A percentile compares a stretch with the other conserved stretches of the same genome.
Conservation (phyloP, 306 rosid genomes). For the Gastrolobium villosum region DNA sequence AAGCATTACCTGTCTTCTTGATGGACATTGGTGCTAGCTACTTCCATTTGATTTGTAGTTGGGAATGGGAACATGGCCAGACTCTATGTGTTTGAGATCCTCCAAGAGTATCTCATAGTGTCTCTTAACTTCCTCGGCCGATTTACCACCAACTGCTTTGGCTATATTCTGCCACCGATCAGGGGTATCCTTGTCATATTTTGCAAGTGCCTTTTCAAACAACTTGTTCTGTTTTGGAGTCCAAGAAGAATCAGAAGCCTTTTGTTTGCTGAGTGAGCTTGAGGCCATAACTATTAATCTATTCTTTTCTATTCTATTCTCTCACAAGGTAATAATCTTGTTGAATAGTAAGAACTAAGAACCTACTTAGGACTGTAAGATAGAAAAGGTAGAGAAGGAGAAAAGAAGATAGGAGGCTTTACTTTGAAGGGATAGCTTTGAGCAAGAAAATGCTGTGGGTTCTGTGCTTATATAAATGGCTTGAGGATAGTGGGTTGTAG, state of each 20-base stretch:
- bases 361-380: no score
- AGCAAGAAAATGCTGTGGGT: slow-evolving; percentile 36
- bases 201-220: slow-evolving; percentile 70
- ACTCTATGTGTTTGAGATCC: slow-evolving; percentile 65
- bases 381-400: neutral
- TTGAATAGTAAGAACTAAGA: no score
- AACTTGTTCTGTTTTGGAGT: slow-evolving; percentile 64
- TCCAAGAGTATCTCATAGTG: slow-evolving; percentile 65
- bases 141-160: slow-evolving; percentile 62
- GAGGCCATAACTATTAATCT: slow-evolving; percentile 56
- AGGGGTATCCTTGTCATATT: slow-evolving; percentile 63
- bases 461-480: slow-evolving; percentile 50
- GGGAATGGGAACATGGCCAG: slow-evolving; percentile 67
- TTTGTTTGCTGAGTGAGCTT: slow-evolving; percentile 52
- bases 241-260: slow-evolving; percentile 53
- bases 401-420: neutral
- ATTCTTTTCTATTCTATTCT: no score
- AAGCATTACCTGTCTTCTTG: no score
- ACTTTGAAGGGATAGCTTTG: slow-evolving; percentile 1
- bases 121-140: slow-evolving; percentile 58
- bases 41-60: slow-evolving; percentile 46
- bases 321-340: no score
- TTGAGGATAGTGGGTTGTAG: slow-evolving; percentile 38
- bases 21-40: neutral
- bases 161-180: slow-evolving; percentile 69